Evolutionary conservation across 2,329 filamentous ascomycete genomes (phyloP).

Genomic region (Didymella pomorum): DNA sequence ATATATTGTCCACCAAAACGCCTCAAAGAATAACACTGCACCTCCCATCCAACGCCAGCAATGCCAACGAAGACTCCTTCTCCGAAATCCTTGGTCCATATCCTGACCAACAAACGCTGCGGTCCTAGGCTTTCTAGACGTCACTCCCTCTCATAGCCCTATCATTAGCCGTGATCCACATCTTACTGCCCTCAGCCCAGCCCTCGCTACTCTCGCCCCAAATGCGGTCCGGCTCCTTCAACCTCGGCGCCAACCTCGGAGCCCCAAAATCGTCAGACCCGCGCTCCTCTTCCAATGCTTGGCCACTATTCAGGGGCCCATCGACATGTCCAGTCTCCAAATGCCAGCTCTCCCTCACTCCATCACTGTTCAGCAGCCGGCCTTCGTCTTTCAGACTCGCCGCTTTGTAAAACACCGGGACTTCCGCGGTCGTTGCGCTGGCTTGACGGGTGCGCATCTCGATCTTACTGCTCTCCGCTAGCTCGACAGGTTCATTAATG

Average conservation of each 20-base stretch:
- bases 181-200: conserved; percentile 7
- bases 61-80: background rate
- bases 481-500: background rate
- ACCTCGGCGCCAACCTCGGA: background rate
- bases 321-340: background rate
- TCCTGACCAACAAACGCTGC: no score
- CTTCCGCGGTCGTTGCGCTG: conserved; percentile 7
- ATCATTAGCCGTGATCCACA: conserved; percentile 7
- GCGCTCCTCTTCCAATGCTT: background rate
- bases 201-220: conserved; percentile 4
- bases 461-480: conserved; percentile 4
- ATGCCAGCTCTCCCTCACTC: conserved; percentile 11
- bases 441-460: conserved; percentile 8
- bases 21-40: background rate
- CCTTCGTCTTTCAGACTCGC: conserved; percentile 20
- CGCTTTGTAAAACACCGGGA: conserved; percentile 9
- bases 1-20: background rate
- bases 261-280: background rate
- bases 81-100: background rate
- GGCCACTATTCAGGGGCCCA: background rate
- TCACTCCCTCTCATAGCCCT: background rate
- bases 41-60: background rate
- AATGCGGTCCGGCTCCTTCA: background rate
- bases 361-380: conserved; percentile 3
- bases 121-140: conserved; percentile 3